Percentiles rank a stretch among this genome's conserved stretches.
phyloP scores from a whole-genome alignment of 2,329 filamentous ascomycete genomes.

The Claviceps maximensis region DNA sequence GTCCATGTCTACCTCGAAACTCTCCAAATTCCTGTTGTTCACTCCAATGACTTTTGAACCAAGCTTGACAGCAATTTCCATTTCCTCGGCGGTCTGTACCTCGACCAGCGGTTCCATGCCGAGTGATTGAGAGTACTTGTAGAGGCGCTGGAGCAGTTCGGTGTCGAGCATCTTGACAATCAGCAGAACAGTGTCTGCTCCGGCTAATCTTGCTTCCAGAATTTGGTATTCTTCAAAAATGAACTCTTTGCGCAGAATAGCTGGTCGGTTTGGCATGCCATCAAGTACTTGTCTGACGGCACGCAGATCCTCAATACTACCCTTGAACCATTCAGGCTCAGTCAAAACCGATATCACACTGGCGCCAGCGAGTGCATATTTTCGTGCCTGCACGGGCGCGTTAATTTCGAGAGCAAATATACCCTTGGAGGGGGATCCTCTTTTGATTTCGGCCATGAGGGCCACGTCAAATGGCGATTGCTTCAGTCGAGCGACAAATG shows the following conservation, averaged over 20 bases:
- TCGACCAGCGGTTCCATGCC: slow-evolving; percentile 98
- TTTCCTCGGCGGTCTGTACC: slow-evolving; percentile 89
- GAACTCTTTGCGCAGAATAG: slow-evolving; percentile 89
- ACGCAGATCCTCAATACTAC: slow-evolving; percentile 84
- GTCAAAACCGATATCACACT: slow-evolving; percentile 98
- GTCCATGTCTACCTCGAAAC: slow-evolving; percentile 88
- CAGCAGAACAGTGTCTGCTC: slow-evolving; percentile 84
- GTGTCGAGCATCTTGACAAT: slow-evolving; percentile 96
- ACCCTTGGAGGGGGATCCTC: slow-evolving; percentile 91
- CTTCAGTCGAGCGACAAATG: slow-evolving; percentile 65
- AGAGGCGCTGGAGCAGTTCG: slow-evolving; percentile 60
- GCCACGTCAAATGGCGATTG: slow-evolving; percentile 80
- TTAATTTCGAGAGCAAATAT: slow-evolving; percentile 79
- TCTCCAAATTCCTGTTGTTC: slow-evolving; percentile 93
- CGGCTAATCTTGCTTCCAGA: slow-evolving; percentile 79
- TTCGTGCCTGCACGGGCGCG: slow-evolving; percentile 78
- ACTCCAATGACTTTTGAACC: slow-evolving; percentile 89
- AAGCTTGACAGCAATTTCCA: slow-evolving; percentile 72
- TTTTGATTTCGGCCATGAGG: slow-evolving; percentile 94
- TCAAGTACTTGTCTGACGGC: slow-evolving; percentile 80
- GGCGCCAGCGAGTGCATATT: slow-evolving; percentile 85
- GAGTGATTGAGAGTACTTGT: slow-evolving; percentile 75
- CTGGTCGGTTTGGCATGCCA: slow-evolving; percentile 83
- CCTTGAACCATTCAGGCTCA: slow-evolving; percentile 98
- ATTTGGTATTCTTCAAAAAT: slow-evolving; percentile 98